Evolutionary conservation across 257 asterid species (phyloP).

Genomic region (Solanum raphanifolium): DNA sequence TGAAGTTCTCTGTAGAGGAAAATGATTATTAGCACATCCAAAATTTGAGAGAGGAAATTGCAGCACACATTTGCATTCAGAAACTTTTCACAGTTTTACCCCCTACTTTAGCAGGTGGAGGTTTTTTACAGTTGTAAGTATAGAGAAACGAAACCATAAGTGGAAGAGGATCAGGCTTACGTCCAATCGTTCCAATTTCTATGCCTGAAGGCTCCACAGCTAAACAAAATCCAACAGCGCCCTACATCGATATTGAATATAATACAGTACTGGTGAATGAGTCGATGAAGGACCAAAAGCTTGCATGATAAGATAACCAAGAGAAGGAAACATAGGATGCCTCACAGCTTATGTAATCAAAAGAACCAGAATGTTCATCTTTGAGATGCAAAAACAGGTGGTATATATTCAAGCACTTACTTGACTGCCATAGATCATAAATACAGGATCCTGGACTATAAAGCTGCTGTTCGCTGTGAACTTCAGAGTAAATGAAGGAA

Average conservation of each 20-base stretch:
- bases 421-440: constrained; percentile 60
- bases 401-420: constrained; percentile 22
- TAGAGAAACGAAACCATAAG: neutral
- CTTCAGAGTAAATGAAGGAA: constrained; percentile 65
- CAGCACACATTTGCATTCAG: neutral
- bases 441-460: constrained; percentile 53
- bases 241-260: constrained; percentile 40
- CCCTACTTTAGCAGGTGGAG: neutral
- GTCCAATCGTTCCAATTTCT: constrained; percentile 71
- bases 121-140: neutral
- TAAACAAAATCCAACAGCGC: constrained; percentile 79
- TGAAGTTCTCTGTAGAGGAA: constrained; percentile 74
- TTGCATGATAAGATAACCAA: neutral
- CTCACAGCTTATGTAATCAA: neutral
- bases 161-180: constrained; percentile 34
- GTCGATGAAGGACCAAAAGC: neutral
- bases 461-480: constrained; percentile 50
- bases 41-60: neutral
- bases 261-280: neutral
- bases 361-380: neutral
- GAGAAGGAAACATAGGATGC: neutral
- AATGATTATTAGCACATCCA: neutral
- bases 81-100: neutral
- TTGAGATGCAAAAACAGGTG: constrained; percentile 4
- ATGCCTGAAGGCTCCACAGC: constrained; percentile 53